Percentiles rank a stretch among this genome's conserved stretches.
Evolutionary conservation across 441 rosid species (phyloP).

Genomic region (Mallotus repandus): DNA sequence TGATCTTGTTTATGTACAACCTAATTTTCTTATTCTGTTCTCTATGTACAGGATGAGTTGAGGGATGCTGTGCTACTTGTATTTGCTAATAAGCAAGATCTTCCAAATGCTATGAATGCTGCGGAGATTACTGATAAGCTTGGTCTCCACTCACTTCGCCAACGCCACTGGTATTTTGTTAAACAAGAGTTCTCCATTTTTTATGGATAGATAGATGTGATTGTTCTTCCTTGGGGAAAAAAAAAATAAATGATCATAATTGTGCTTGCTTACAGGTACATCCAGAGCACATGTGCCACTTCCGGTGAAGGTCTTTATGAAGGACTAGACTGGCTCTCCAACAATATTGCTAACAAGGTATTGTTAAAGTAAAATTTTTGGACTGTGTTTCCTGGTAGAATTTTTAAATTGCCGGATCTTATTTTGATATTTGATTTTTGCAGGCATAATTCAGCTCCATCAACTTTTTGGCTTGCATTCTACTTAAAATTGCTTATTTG

Average conservation of each 20-base stretch:
- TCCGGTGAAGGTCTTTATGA: slow-evolving; percentile 57
- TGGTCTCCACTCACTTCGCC: slow-evolving; percentile 48
- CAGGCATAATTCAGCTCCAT: slow-evolving; percentile 26
- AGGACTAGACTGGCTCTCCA: slow-evolving; percentile 31
- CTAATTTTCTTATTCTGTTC: not conserved
- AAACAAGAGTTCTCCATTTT: not conserved
- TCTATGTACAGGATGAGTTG: slow-evolving; percentile 39
- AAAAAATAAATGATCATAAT: not conserved
- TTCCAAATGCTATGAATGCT: slow-evolving; percentile 59
- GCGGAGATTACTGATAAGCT: slow-evolving; percentile 56
- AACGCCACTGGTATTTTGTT: slow-evolving; percentile 40
- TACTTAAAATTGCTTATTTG: not conserved
- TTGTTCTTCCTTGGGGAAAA: not conserved
- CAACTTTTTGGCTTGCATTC: slow-evolving; percentile 1
- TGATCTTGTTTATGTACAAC: not conserved
- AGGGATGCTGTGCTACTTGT: slow-evolving; percentile 58
- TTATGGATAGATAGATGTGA: not conserved
- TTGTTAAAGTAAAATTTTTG: no score
- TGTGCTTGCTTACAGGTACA: slow-evolving; percentile 51
- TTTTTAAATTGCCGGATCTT: not conserved
- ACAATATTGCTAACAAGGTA: slow-evolving; percentile 66
- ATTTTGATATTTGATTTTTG: not conserved
- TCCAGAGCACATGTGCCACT: slow-evolving; percentile 59
- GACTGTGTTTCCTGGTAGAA: slow-evolving; percentile 10
- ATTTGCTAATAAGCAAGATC: slow-evolving; percentile 63